These are phyloP conservation scores for Cutaneotrichosporon cavernicola DNA, from an alignment of 1,284 basidiomycete genomes.

Conservation along the genomic window DNA sequence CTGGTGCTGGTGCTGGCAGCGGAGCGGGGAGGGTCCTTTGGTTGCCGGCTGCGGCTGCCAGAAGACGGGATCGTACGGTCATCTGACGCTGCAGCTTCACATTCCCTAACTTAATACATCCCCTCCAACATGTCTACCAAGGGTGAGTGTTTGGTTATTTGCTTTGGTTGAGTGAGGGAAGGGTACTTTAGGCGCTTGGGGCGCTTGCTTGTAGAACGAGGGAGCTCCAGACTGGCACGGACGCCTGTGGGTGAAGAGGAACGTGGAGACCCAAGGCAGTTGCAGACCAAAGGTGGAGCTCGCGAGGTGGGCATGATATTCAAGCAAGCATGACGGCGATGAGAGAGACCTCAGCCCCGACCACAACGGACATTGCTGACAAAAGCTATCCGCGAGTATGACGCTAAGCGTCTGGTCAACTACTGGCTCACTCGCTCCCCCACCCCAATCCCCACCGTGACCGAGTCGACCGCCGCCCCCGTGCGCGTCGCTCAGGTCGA, in stretches of 20 bases:
- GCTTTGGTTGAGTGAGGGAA: neutral
- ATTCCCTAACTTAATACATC: constrained; percentile 14
- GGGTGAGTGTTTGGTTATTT: constrained; percentile 37
- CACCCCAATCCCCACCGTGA: constrained; percentile 54
- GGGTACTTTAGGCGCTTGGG: neutral
- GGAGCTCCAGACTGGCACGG: neutral
- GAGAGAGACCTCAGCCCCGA: neutral
- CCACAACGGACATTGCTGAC: neutral
- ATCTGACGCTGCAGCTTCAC: constrained; percentile 6
- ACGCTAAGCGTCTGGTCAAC: constrained; percentile 87
- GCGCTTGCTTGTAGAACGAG: neutral
- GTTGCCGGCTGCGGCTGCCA: neutral
- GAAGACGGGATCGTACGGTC: constrained; percentile 1
- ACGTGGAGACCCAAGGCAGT: too few species aligned
- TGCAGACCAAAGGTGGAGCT: neutral
- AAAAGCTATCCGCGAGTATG: constrained; percentile 85
- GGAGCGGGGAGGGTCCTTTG: neutral
- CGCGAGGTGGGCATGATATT: neutral
- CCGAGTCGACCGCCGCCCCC: constrained; percentile 50
- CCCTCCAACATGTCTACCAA: constrained; percentile 50
- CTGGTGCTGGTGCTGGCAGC: neutral
- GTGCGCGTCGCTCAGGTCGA: constrained; percentile 54
- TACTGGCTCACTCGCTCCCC: constrained; percentile 91
- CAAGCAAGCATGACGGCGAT: neutral
- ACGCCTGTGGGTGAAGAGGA: neutral